Evolutionary conservation across 352 stramenopile genomes (phyloP).

Genomic region (Globisporangium splendens): DNA sequence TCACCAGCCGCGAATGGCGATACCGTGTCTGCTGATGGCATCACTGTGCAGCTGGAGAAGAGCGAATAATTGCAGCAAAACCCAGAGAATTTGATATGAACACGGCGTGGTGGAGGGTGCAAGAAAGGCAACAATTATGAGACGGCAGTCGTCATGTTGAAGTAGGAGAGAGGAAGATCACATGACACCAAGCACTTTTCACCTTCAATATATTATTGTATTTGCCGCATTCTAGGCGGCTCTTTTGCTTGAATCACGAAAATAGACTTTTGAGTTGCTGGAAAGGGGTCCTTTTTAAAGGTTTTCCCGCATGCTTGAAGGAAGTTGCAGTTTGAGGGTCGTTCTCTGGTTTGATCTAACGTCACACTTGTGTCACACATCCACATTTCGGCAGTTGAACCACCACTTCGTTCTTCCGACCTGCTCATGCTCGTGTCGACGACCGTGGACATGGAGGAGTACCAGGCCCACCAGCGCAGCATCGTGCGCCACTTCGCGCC

Average conservation of each 20-base stretch:
- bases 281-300: too few species aligned
- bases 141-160: background rate
- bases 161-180: background rate
- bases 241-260: too few species aligned
- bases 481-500: slow-evolving; percentile 73
- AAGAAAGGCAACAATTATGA: background rate
- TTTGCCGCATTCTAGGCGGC: background rate
- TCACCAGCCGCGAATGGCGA: slow-evolving; percentile 7
- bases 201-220: background rate
- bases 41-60: slow-evolving; percentile 26
- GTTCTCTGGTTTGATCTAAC: too few species aligned
- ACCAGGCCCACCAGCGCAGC: slow-evolving; percentile 62
- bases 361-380: too few species aligned
- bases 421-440: slow-evolving; percentile 27
- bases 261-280: too few species aligned
- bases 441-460: slow-evolving; percentile 23
- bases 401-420: slow-evolving; percentile 1
- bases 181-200: background rate
- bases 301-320: too few species aligned
- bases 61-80: background rate
- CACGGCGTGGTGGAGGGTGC: background rate
- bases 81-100: slow-evolving; percentile 7
- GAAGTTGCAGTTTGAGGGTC: too few species aligned
- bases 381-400: too few species aligned
- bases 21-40: slow-evolving; percentile 16